Conservation (phyloP, 2,329 filamentous ascomycete genomes). For the Sclerotinia borealis region DNA sequence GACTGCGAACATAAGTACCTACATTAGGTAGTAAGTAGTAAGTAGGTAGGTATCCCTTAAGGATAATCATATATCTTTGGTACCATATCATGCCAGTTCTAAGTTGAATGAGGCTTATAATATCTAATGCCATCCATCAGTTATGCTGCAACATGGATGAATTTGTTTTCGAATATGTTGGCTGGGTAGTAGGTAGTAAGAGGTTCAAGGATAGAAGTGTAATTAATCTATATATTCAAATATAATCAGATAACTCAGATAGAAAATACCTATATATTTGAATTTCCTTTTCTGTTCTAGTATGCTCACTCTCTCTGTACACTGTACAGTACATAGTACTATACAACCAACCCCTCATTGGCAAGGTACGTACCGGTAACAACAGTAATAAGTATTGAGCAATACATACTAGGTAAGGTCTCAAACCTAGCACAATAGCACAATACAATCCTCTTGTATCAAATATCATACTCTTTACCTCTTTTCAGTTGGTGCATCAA, state of each 20-base stretch:
- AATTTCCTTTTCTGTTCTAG: not conserved
- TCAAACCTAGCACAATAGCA: not conserved
- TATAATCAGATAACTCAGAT: too few species aligned
- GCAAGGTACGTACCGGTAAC: too few species aligned
- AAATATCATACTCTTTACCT: too few species aligned
- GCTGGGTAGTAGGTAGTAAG: not conserved
- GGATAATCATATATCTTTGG: not conserved
- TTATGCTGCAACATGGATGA: not conserved
- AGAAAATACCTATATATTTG: not conserved
- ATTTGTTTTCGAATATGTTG: not conserved
- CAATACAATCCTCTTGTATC: too few species aligned
- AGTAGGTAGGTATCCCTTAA: not conserved
- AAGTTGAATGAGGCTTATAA: constrained; percentile 6
- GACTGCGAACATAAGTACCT: not conserved
- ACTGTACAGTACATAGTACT: too few species aligned
- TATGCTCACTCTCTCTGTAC: not conserved
- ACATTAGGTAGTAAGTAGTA: not conserved
- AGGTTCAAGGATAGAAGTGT: not conserved
- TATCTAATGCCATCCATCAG: not conserved
- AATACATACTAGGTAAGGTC: too few species aligned
- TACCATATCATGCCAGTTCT: too few species aligned
- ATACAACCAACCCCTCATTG: not conserved
- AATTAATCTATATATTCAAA: not conserved
- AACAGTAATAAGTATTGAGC: not conserved
- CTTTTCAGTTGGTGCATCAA: too few species aligned